Conservation (phyloP, 306 rosid genomes). For the Pueraria montana region DNA sequence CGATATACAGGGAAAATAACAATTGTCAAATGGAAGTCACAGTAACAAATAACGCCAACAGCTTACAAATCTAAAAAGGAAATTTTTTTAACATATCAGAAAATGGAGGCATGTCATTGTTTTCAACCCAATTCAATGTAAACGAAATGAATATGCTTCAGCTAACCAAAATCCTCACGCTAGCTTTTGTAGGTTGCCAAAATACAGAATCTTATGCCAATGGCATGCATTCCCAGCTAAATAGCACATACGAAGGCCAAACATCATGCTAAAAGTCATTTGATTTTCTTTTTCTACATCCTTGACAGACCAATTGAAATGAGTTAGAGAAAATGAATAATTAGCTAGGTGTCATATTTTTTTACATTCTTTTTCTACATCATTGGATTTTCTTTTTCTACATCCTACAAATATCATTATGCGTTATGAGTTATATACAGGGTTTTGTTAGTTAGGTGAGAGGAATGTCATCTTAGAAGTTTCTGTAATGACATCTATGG, state of each 20-base stretch:
- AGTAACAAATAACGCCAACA: not conserved
- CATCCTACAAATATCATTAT: too few species aligned
- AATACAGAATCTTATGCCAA: too few species aligned
- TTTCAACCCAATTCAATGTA: not conserved
- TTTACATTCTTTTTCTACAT: too few species aligned
- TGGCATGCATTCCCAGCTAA: not conserved
- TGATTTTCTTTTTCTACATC: not conserved
- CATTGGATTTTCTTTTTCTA: too few species aligned
- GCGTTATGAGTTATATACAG: too few species aligned
- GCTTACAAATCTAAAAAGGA: not conserved
- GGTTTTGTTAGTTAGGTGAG: too few species aligned
- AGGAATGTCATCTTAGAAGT: too few species aligned
- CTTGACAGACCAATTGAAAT: not conserved
- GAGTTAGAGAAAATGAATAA: not conserved
- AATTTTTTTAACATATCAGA: not conserved
- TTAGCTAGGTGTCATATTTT: too few species aligned
- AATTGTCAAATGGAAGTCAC: conserved; percentile 4
- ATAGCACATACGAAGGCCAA: not conserved
- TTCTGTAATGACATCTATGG: too few species aligned
- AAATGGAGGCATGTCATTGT: not conserved
- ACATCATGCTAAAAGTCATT: not conserved
- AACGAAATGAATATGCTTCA: not conserved
- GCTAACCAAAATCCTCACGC: too few species aligned
- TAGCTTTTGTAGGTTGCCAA: too few species aligned
- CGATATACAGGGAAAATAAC: not conserved